Evolutionary conservation across 2,329 filamentous ascomycete species (phyloP).

Genomic region (Scorias spongiosa): DNA sequence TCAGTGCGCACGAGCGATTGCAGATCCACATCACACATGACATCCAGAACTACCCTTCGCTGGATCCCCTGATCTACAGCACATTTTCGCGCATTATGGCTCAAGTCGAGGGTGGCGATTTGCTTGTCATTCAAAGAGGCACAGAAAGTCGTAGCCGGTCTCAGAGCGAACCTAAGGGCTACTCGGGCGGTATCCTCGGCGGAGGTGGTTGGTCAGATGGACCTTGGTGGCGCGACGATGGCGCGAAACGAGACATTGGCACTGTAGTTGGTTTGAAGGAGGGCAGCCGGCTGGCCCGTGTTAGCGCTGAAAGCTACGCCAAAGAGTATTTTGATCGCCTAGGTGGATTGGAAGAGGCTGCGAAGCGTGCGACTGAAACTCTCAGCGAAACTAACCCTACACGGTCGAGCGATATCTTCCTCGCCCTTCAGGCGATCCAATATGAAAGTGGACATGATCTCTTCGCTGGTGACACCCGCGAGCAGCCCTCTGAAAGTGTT

Average conservation of each 20-base stretch:
- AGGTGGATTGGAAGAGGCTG: slow-evolving; percentile 68
- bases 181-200: slow-evolving; percentile 29
- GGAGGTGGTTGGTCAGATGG: slow-evolving; percentile 74
- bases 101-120: slow-evolving; percentile 94
- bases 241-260: slow-evolving; percentile 56
- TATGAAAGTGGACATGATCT: slow-evolving; percentile 49
- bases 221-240: slow-evolving; percentile 74
- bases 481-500: slow-evolving; percentile 38
- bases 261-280: slow-evolving; percentile 67
- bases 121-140: slow-evolving; percentile 86
- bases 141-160: slow-evolving; percentile 54
- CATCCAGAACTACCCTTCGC: slow-evolving; percentile 79
- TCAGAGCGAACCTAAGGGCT: slow-evolving; percentile 41
- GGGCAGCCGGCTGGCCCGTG: slow-evolving; percentile 80
- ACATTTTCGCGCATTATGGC: slow-evolving; percentile 94
- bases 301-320: slow-evolving; percentile 76
- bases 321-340: slow-evolving; percentile 65
- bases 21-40: slow-evolving; percentile 97
- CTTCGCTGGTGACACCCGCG: slow-evolving; percentile 42
- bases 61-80: slow-evolving; percentile 81
- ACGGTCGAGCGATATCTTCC: slow-evolving; percentile 83
- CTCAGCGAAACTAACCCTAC: slow-evolving; percentile 78
- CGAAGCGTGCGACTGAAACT: slow-evolving; percentile 62
- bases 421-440: slow-evolving; percentile 78
- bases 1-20: slow-evolving; percentile 89